Conservation (phyloP, 139 green algal genomes). For the Ostreobium quekettii region DNA sequence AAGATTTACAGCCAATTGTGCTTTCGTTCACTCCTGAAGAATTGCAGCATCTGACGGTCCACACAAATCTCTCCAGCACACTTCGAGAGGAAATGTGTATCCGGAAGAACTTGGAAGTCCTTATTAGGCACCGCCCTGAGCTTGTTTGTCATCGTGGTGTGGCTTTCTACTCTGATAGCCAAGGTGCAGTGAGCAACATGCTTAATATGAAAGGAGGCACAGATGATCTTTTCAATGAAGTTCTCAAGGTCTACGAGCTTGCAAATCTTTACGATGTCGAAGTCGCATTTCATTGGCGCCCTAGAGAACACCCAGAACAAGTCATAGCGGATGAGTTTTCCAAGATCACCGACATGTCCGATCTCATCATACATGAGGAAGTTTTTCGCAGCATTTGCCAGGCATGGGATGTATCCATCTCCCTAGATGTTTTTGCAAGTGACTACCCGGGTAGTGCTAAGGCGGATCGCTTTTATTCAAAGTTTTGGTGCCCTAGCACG, state of each 20-base stretch:
- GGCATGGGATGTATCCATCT: background rate
- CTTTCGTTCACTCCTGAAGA: background rate
- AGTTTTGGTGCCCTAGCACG: too few species aligned
- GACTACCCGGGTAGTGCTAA: background rate
- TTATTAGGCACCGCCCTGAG: background rate
- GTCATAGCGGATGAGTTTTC: background rate
- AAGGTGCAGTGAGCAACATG: background rate
- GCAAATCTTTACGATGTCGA: background rate
- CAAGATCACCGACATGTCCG: background rate
- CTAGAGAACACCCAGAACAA: background rate
- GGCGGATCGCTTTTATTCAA: too few species aligned
- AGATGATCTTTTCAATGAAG: background rate
- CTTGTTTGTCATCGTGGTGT: background rate
- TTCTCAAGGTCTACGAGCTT: background rate
- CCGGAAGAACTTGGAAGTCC: background rate
- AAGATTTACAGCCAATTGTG: background rate
- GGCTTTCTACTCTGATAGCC: slow-evolving; percentile 18
- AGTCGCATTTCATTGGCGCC: background rate
- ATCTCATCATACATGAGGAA: background rate
- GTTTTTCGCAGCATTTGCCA: background rate
- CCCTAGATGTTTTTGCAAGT: slow-evolving; percentile 9
- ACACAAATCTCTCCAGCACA: background rate
- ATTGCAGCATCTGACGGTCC: background rate
- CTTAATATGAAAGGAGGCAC: slow-evolving; percentile 8
- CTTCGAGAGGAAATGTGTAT: background rate